These are phyloP conservation scores for Panellus pusillus DNA, from an alignment of 768 basidiomycete species.

Conservation along the genomic window DNA sequence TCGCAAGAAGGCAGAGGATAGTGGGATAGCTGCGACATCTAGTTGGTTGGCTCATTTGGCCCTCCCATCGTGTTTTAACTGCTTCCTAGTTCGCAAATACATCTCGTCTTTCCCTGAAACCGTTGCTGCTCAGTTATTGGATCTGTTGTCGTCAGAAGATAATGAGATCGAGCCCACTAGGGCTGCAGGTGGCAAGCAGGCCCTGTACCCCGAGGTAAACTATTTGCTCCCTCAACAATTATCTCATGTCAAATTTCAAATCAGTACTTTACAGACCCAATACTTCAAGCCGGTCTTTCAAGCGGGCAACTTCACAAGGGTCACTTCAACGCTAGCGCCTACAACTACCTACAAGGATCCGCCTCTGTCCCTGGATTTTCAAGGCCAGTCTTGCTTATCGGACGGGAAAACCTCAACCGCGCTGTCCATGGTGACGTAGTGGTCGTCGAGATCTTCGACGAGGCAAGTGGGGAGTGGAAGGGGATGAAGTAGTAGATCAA, in stretches of 20 bases:
- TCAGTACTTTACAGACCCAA: constrained; percentile 78
- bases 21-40: constrained; percentile 61
- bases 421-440: constrained; percentile 93
- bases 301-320: constrained; percentile 86
- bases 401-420: constrained; percentile 93
- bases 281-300: constrained; percentile 80
- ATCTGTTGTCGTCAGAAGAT: constrained; percentile 75
- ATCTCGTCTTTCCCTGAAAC: constrained; percentile 65
- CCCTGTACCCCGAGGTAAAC: constrained; percentile 75
- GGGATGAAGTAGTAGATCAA: constrained; percentile 92
- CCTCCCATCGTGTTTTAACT: not conserved
- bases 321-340: constrained; percentile 91
- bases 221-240: not conserved
- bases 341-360: constrained; percentile 91
- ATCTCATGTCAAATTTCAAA: not conserved
- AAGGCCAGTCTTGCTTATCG: constrained; percentile 82
- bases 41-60: constrained; percentile 39
- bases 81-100: constrained; percentile 66
- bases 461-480: constrained; percentile 92
- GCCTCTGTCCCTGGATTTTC: constrained; percentile 72
- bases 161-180: constrained; percentile 65
- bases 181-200: constrained; percentile 51
- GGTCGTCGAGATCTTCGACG: constrained; percentile 82
- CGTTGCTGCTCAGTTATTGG: constrained; percentile 64
- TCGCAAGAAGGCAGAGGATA: constrained; percentile 67